Conservation (phyloP, 768 basidiomycete genomes). For the Phanerochaete carnosa region DNA sequence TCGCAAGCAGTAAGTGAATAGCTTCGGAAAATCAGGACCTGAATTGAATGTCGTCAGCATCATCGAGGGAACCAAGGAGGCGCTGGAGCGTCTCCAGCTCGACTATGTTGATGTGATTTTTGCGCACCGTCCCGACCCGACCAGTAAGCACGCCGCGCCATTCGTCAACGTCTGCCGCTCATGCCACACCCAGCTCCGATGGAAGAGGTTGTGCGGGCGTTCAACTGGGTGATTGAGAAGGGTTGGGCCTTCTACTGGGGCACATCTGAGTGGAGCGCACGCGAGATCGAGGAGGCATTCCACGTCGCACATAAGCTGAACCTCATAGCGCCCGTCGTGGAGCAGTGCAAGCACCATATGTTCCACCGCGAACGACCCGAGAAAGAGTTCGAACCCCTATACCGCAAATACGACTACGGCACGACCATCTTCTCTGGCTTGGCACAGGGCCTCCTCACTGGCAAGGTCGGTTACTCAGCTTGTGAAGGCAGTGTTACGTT, state of each 20-base stretch:
- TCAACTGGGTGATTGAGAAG: conserved; percentile 74
- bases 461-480: conserved; percentile 47
- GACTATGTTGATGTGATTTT: conserved; percentile 75
- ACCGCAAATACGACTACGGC: conserved; percentile 60
- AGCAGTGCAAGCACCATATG: conserved; percentile 76
- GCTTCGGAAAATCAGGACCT: not conserved
- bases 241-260: conserved; percentile 76
- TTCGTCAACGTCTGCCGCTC: not conserved
- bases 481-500: no score
- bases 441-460: conserved; percentile 69
- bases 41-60: conserved; percentile 38
- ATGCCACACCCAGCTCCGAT: conserved; percentile 40
- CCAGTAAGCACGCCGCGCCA: conserved; percentile 31
- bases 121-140: conserved; percentile 66
- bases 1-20: conserved; percentile 51
- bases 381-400: conserved; percentile 66
- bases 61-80: conserved; percentile 70
- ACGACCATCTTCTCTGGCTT: conserved; percentile 76
- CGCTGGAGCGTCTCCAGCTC: conserved; percentile 62
- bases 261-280: conserved; percentile 68
- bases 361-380: conserved; percentile 81
- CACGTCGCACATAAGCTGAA: conserved; percentile 63
- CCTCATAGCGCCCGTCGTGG: conserved; percentile 68
- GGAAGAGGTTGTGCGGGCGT: conserved; percentile 80
- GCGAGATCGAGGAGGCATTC: conserved; percentile 58